Conservation (phyloP, 768 basidiomycete species). For the Tulasnella sp. region DNA sequence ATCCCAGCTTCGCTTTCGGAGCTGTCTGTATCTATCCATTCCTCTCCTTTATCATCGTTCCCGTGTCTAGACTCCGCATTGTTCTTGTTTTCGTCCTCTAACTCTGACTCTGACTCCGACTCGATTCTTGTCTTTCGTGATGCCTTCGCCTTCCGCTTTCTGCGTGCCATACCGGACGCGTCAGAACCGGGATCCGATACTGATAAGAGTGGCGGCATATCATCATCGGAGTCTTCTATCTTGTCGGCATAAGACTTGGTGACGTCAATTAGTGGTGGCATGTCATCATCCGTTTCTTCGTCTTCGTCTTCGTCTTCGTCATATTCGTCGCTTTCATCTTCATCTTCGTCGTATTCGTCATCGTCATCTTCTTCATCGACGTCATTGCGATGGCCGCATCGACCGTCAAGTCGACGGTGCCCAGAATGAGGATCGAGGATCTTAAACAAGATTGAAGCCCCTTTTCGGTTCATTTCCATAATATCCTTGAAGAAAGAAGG, state of each 20-base stretch:
- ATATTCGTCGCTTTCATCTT: neutral
- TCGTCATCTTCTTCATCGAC: neutral
- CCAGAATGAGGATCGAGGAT: neutral
- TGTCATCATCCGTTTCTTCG: slow-evolving; percentile 13
- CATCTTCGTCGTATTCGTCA: neutral
- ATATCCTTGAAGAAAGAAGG: slow-evolving; percentile 2
- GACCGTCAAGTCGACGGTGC: neutral
- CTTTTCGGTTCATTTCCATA: neutral
- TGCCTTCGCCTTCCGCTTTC: neutral
- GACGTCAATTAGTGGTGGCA: slow-evolving; percentile 4
- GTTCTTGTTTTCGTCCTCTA: neutral
- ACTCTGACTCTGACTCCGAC: neutral
- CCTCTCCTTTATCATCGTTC: neutral
- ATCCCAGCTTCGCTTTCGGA: neutral
- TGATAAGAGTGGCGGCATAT: neutral
- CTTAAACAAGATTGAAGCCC: neutral
- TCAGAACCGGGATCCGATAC: neutral
- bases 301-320: neutral
- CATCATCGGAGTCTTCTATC: neutral
- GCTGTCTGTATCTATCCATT: neutral
- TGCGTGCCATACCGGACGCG: neutral
- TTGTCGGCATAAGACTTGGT: neutral
- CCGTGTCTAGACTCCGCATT: neutral
- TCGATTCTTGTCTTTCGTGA: too few relatives aligned
- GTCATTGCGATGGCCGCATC: neutral